Conservation (phyloP, 805 yeast genomes). For the Candida takata region DNA sequence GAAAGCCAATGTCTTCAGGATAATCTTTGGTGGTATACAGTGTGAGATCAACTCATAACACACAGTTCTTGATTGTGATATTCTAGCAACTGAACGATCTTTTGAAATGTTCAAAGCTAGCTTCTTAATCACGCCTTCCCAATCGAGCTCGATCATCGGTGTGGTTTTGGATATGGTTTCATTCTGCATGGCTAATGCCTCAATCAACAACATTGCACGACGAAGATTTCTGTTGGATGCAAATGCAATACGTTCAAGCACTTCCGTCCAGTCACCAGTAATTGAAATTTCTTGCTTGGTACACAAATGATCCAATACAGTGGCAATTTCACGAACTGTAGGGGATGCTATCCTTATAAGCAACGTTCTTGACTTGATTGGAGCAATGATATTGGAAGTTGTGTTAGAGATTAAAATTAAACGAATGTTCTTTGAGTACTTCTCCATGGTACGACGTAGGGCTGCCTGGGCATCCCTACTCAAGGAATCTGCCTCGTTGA, state of each 20-base stretch:
- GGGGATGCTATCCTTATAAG: slow-evolving; percentile 89
- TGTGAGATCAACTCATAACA: slow-evolving; percentile 84
- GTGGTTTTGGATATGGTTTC: slow-evolving; percentile 43
- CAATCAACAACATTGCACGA: slow-evolving; percentile 69
- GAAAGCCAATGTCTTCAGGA: slow-evolving; percentile 56
- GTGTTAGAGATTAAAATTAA: slow-evolving; percentile 81
- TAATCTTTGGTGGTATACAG: slow-evolving; percentile 84
- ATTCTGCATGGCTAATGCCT: slow-evolving; percentile 70
- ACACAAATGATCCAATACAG: slow-evolving; percentile 50
- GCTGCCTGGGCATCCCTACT: slow-evolving; percentile 96
- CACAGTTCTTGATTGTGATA: slow-evolving; percentile 51
- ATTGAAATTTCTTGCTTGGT: slow-evolving; percentile 40
- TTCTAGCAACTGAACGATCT: slow-evolving; percentile 55
- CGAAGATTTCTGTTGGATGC: slow-evolving; percentile 68
- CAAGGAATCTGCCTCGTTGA: slow-evolving; percentile 85
- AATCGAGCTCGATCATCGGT: slow-evolving; percentile 67
- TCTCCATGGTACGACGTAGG: slow-evolving; percentile 91
- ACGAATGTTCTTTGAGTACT: slow-evolving; percentile 81
- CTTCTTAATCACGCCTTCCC: slow-evolving; percentile 74
- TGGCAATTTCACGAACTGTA: slow-evolving; percentile 44
- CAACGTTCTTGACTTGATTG: slow-evolving; percentile 89
- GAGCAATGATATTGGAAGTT: slow-evolving; percentile 86
- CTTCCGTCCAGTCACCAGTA: slow-evolving; percentile 32
- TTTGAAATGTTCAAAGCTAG: slow-evolving; percentile 54
- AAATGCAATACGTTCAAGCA: slow-evolving; percentile 46